These are phyloP conservation scores for Aristolochia contorta DNA, from an alignment of 164 flowering plant species.

Conservation along the genomic window DNA sequence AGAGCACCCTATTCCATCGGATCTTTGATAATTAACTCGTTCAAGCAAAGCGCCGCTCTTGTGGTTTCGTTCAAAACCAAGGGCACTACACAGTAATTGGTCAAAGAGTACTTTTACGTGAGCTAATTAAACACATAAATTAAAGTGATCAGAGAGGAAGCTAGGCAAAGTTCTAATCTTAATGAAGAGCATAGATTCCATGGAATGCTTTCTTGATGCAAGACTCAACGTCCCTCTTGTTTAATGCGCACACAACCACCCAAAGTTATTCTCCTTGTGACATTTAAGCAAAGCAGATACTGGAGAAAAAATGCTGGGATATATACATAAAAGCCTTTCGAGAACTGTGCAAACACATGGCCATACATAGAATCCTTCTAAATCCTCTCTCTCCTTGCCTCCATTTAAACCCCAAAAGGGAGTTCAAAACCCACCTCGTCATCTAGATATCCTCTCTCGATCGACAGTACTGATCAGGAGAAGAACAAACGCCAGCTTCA, in stretches of 20 bases:
- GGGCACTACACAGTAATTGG: background rate
- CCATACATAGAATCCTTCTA: background rate
- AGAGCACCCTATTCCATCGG: too few relatives aligned
- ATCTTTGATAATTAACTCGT: too few relatives aligned
- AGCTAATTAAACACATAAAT: too few relatives aligned
- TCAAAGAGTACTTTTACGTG: too few relatives aligned
- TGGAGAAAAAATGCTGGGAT: slow-evolving; percentile 7
- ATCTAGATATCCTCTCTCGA: too few relatives aligned
- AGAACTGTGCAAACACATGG: slow-evolving; percentile 8
- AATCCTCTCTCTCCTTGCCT: background rate
- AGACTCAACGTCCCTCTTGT: slow-evolving; percentile 8
- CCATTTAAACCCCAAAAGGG: slow-evolving; percentile 11
- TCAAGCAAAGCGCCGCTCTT: too few relatives aligned
- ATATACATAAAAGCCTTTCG: slow-evolving; percentile 2
- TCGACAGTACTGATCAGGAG: too few relatives aligned
- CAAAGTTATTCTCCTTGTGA: slow-evolving; percentile 20
- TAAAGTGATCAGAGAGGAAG: too few relatives aligned
- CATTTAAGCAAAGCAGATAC: slow-evolving; percentile 29
- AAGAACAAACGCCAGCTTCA: too few relatives aligned
- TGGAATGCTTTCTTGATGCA: slow-evolving; percentile 14
- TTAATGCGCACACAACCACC: background rate
- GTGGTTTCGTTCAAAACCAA: background rate
- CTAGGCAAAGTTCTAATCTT: background rate
- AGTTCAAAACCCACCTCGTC: background rate
- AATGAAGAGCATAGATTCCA: slow-evolving; percentile 19